A percentile compares a stretch with the other conserved stretches of the same genome.
Evolutionary conservation across 148 eudicot species (phyloP).

Genomic region (Agrostemma githago): DNA sequence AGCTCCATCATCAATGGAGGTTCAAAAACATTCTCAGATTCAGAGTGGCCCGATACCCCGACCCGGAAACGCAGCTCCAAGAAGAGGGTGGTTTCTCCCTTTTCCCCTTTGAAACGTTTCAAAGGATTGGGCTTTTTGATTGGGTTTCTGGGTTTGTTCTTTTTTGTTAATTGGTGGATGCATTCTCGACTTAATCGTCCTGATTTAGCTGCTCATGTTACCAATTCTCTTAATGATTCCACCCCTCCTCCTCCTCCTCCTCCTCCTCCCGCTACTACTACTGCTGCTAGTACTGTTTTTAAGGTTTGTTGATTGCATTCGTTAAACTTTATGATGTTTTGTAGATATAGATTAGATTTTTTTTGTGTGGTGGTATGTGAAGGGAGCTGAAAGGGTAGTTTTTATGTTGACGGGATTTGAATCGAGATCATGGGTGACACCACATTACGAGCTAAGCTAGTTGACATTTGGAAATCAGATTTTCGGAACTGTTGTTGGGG

Average conservation of each 20-base stretch:
- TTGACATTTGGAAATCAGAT: background rate
- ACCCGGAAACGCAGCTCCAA: conserved; percentile 17
- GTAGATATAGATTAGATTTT: background rate
- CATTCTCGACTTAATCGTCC: conserved; percentile 55
- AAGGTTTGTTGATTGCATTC: conserved; percentile 34
- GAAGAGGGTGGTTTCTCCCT: conserved; percentile 28
- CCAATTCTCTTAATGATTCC: conserved; percentile 29
- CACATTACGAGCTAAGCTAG: background rate
- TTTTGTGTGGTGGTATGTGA: background rate
- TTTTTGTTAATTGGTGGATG: conserved; percentile 75
- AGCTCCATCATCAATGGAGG: conserved; percentile 23
- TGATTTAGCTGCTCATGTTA: conserved; percentile 27
- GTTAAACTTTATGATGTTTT: background rate
- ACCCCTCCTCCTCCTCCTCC: background rate
- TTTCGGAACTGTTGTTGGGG: background rate
- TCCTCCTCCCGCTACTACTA: no score
- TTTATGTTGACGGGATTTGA: background rate
- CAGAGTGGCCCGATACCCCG: conserved; percentile 21
- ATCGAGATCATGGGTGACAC: no score
- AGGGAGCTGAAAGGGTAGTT: background rate
- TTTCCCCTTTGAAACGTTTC: conserved; percentile 30
- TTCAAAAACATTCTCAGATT: conserved; percentile 20
- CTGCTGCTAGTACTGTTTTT: conserved; percentile 12
- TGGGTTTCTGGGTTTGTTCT: conserved; percentile 51
- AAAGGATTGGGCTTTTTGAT: conserved; percentile 35